Evolutionary conservation across 139 green algal species (phyloP).

Genomic region (Auxenochlorella protothecoides): DNA sequence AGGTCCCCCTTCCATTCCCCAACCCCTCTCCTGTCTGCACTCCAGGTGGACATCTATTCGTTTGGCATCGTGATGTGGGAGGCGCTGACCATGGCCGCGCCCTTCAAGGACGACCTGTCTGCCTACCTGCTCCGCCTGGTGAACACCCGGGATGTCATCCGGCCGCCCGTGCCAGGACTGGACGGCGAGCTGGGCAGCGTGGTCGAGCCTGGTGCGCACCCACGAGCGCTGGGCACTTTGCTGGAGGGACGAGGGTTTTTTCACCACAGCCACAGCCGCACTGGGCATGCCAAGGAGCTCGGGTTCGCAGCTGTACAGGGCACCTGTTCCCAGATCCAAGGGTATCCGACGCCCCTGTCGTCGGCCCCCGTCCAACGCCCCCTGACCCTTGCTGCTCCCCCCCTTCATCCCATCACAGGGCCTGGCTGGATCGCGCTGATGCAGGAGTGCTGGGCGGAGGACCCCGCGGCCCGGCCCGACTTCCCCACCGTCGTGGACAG

Average conservation of each 20-base stretch:
- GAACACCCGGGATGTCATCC: constrained; percentile 1
- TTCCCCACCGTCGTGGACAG: background rate
- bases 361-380: too few species aligned
- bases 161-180: constrained; percentile 9
- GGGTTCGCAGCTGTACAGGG: background rate
- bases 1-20: background rate
- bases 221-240: background rate
- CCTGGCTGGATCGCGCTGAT: constrained; percentile 18
- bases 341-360: too few species aligned
- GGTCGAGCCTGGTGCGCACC: constrained; percentile 2
- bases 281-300: background rate
- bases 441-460: constrained; percentile 20
- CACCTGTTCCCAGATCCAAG: too few species aligned
- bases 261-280: background rate
- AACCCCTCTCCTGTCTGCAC: background rate
- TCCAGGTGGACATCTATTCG: constrained; percentile 12
- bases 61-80: constrained; percentile 22
- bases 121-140: background rate
- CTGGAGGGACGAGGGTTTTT: too few species aligned
- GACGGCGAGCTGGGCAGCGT: background rate
- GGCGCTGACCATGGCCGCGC: constrained; percentile 11
- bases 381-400: background rate
- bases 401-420: background rate
- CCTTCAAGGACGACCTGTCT: constrained; percentile 3
- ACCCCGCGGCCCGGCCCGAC: constrained; percentile 12